These are phyloP conservation scores for Fusarium papillatum DNA, from an alignment of 2,329 filamentous ascomycete genomes.

Conservation along the genomic window DNA sequence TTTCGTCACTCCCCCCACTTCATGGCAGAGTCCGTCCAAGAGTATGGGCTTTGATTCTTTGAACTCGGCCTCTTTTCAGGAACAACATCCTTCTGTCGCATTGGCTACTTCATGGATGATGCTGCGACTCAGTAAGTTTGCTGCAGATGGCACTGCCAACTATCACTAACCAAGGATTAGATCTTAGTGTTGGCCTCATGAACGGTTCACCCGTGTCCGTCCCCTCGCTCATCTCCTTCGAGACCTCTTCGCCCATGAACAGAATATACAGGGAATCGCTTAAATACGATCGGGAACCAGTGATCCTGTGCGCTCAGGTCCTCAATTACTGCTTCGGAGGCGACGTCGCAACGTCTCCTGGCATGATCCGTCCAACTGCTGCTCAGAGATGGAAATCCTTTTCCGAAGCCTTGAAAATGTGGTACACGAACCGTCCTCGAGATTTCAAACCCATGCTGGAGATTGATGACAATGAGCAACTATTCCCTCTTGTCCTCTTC, in stretches of 20 bases:
- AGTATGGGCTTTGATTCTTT: conserved; percentile 22
- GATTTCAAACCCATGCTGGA: conserved; percentile 52
- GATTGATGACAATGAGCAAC: conserved; percentile 44
- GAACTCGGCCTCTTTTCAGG: conserved; percentile 28
- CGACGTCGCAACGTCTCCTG: conserved; percentile 21
- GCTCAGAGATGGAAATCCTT: conserved; percentile 48
- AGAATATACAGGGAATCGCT: conserved; percentile 33
- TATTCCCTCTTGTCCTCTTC: conserved; percentile 54
- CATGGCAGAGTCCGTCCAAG: conserved; percentile 38
- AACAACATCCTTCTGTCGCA: conserved; percentile 27
- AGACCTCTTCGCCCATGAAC: conserved; percentile 32
- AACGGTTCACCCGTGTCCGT: conserved; percentile 42
- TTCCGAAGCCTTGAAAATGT: conserved; percentile 47
- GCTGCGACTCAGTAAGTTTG: conserved; percentile 43
- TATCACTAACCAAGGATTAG: conserved; percentile 24
- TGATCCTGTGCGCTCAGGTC: conserved; percentile 51
- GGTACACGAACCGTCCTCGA: conserved; percentile 49
- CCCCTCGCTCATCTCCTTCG: conserved; percentile 38
- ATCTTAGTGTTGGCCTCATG: conserved; percentile 46
- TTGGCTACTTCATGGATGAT: conserved; percentile 42
- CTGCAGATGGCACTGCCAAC: neutral
- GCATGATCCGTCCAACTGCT: conserved; percentile 24
- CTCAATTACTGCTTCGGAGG: conserved; percentile 47
- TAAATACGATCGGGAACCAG: conserved; percentile 42
- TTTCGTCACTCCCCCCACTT: conserved; percentile 30